Evolutionary conservation across 192 early-diverging fungal genomes (phyloP).

Genomic region (Gryganskiella cystojenkinii): DNA sequence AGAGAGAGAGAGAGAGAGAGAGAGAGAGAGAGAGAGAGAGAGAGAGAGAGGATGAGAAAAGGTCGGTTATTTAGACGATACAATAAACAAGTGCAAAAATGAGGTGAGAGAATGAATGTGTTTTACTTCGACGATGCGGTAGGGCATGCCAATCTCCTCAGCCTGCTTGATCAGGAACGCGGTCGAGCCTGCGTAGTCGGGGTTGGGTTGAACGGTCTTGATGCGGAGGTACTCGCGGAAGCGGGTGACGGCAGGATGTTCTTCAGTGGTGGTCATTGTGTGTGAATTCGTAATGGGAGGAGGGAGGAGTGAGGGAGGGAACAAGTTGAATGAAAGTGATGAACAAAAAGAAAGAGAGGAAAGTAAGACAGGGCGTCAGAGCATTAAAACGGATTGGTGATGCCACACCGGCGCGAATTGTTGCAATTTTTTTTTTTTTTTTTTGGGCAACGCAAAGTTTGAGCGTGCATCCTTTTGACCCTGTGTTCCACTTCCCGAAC

Average conservation of each 20-base stretch:
- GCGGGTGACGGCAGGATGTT: slow-evolving; percentile 68
- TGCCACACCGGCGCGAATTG: no score
- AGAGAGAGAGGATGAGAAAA: no score
- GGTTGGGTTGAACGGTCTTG: slow-evolving; percentile 87
- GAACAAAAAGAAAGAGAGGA: background rate
- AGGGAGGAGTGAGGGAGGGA: background rate
- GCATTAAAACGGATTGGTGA: no score
- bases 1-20: background rate
- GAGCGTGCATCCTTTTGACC: no score
- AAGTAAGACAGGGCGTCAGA: no score
- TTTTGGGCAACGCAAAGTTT: no score
- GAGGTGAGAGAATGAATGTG: background rate
- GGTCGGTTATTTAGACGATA: no score
- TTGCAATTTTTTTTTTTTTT: no score
- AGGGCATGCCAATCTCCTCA: slow-evolving; percentile 72
- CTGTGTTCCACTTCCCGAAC: no score
- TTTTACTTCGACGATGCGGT: slow-evolving; percentile 55
- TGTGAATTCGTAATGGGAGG: background rate
- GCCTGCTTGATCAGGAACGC: slow-evolving; percentile 75
- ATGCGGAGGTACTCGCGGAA: slow-evolving; percentile 89
- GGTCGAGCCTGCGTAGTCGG: slow-evolving; percentile 77
- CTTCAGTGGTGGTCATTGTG: slow-evolving; percentile 32
- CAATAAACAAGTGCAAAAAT: no score
- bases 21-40: background rate
- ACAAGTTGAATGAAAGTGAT: no score